phyloP scores from a whole-genome alignment of 2,329 filamentous ascomycete species.

The Botrytis hyacinthi region DNA sequence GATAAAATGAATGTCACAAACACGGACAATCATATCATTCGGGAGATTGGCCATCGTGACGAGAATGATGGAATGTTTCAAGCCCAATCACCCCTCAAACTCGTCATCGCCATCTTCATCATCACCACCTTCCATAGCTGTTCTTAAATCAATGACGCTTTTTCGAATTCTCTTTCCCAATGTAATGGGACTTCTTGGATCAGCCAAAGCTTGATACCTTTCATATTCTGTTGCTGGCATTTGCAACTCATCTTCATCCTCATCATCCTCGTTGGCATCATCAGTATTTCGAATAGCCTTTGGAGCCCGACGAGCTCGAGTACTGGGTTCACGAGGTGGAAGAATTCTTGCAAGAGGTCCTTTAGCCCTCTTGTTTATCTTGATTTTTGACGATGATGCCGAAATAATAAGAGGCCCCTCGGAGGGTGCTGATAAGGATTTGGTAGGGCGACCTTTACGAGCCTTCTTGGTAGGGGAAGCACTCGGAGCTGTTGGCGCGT shows the following conservation, averaged over 20 bases:
- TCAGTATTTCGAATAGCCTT: constrained; percentile 25
- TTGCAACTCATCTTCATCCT: constrained; percentile 24
- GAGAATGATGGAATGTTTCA: background rate
- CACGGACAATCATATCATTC: background rate
- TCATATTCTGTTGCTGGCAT: constrained; percentile 36
- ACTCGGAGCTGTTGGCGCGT: background rate
- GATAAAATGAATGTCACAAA: background rate
- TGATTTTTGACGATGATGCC: constrained; percentile 4
- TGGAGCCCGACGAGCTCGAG: constrained; percentile 28
- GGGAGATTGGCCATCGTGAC: background rate
- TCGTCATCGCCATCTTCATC: constrained; percentile 22
- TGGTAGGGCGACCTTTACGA: constrained; percentile 15
- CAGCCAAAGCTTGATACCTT: constrained; percentile 32
- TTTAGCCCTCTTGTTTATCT: constrained; percentile 13
- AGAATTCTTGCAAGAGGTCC: constrained; percentile 16
- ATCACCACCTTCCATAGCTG: constrained; percentile 16
- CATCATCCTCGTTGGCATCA: constrained; percentile 25
- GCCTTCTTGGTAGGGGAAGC: constrained; percentile 19
- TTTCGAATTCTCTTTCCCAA: constrained; percentile 35
- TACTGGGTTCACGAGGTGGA: constrained; percentile 28
- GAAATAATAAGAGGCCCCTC: constrained; percentile 2
- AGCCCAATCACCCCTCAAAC: constrained; percentile 9
- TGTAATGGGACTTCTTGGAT: constrained; percentile 28
- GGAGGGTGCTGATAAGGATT: constrained; percentile 4
- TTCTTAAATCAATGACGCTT: constrained; percentile 19